phyloP scores from a whole-genome alignment of 2,329 filamentous ascomycete genomes.

The Beauveria bassiana region DNA sequence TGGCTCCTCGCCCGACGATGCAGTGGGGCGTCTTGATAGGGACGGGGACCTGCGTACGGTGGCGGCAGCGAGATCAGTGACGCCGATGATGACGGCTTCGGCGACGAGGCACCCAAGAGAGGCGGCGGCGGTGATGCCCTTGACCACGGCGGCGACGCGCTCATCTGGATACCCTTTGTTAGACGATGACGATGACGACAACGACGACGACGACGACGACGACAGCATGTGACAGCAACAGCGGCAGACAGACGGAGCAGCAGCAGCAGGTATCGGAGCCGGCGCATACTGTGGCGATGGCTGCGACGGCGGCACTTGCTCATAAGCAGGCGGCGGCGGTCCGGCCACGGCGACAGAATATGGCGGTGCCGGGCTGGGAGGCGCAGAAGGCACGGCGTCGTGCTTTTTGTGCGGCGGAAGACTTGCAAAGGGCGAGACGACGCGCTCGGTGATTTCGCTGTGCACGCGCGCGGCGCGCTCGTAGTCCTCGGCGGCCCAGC shows the following conservation, averaged over 20 bases:
- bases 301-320: neutral
- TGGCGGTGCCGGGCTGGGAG: neutral
- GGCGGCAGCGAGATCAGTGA: neutral
- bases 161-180: neutral
- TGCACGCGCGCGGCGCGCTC: slow-evolving; percentile 37
- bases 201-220: neutral
- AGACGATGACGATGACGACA: neutral
- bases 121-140: neutral
- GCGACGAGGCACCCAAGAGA: neutral
- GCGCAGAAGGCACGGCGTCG: neutral
- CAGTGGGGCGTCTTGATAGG: neutral
- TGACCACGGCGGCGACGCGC: neutral
- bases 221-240: neutral
- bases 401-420: neutral
- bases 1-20: neutral
- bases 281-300: neutral
- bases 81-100: neutral
- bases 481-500: slow-evolving; percentile 55
- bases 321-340: neutral
- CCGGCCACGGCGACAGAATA: neutral
- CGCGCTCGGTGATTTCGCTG: slow-evolving; percentile 38
- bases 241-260: neutral
- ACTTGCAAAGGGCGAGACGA: slow-evolving; percentile 19
- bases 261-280: neutral
- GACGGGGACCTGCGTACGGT: neutral